A percentile compares a stretch with the other conserved stretches of the same genome.
These are phyloP conservation scores for Strigomonas galati DNA, from an alignment of 208 protist genomes.

Conservation along the genomic window DNA sequence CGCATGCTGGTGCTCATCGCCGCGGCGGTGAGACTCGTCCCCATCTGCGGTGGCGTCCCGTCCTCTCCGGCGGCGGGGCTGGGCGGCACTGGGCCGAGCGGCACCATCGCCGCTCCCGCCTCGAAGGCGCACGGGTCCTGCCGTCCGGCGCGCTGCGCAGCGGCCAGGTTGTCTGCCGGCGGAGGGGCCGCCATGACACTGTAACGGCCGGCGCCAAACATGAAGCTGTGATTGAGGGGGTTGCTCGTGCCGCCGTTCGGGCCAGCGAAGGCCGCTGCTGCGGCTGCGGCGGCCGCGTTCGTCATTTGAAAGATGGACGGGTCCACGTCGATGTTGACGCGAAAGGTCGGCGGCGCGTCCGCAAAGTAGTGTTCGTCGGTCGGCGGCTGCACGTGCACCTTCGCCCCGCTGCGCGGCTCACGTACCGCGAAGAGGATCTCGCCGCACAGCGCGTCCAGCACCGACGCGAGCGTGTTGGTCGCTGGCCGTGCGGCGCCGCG, in stretches of 20 bases:
- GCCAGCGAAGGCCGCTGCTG: not conserved
- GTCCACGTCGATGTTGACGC: constrained; percentile 49
- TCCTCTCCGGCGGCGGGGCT: not conserved
- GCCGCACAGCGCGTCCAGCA: constrained; percentile 12
- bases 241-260: not conserved
- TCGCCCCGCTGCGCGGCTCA: constrained; percentile 60
- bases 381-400: constrained; percentile 34
- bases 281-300: no score
- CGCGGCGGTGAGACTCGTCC: not conserved
- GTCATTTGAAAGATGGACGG: constrained; percentile 21
- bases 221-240: not conserved
- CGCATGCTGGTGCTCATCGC: constrained; percentile 5
- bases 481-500: not conserved
- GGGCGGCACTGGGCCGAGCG: not conserved
- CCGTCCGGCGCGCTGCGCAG: no score
- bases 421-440: constrained; percentile 24
- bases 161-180: no score
- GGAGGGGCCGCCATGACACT: not conserved
- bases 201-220: not conserved
- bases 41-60: not conserved
- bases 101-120: constrained; percentile 4
- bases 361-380: constrained; percentile 66
- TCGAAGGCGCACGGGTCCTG: constrained; percentile 13
- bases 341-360: constrained; percentile 34
- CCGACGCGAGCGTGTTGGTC: not conserved